These are phyloP conservation scores for Podospora pseudoanserina DNA, from an alignment of 495 filamentous ascomycete species.

Conservation along the genomic window DNA sequence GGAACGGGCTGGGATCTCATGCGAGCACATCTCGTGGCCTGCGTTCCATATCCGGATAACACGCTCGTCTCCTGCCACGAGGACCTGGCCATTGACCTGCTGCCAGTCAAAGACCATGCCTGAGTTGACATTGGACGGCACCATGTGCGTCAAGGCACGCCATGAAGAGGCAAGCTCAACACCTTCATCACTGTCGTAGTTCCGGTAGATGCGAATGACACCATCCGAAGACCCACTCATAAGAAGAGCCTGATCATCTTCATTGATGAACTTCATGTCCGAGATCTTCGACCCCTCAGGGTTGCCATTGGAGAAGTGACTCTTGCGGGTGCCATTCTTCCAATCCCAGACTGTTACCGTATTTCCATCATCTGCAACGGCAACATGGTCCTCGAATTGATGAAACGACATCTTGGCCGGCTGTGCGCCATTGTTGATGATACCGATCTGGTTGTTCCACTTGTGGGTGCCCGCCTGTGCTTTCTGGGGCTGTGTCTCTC, in stretches of 20 bases:
- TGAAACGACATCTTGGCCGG: slow-evolving; percentile 92
- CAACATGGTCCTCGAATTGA: slow-evolving; percentile 94
- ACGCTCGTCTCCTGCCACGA: slow-evolving; percentile 94
- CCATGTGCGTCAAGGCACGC: slow-evolving; percentile 85
- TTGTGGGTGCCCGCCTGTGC: slow-evolving; percentile 73
- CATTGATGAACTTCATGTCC: slow-evolving; percentile 94
- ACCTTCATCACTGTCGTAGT: slow-evolving; percentile 69
- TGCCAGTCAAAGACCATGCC: slow-evolving; percentile 98
- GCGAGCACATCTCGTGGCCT: slow-evolving; percentile 84
- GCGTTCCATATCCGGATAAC: slow-evolving; percentile 96
- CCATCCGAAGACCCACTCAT: slow-evolving; percentile 96
- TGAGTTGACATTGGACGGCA: slow-evolving; percentile 87
- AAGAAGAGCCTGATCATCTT: slow-evolving; percentile 91
- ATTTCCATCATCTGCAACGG: slow-evolving; percentile 90
- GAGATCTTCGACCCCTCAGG: slow-evolving; percentile 87
- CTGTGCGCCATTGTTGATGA: slow-evolving; percentile 83
- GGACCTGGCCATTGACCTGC: slow-evolving; percentile 87
- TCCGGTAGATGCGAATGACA: slow-evolving; percentile 86
- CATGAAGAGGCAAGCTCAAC: slow-evolving; percentile 89
- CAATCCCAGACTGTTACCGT: slow-evolving; percentile 92
- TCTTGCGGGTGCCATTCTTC: slow-evolving; percentile 66
- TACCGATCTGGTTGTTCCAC: slow-evolving; percentile 73
- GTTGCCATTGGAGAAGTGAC: slow-evolving; percentile 90
- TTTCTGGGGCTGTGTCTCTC: slow-evolving; percentile 89
- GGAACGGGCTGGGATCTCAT: slow-evolving; percentile 92